Evolutionary conservation across 2,329 filamentous ascomycete species (phyloP), one percentile per base, ranked within the genome.

Genomic region (Cercospora sp.): DNA sequence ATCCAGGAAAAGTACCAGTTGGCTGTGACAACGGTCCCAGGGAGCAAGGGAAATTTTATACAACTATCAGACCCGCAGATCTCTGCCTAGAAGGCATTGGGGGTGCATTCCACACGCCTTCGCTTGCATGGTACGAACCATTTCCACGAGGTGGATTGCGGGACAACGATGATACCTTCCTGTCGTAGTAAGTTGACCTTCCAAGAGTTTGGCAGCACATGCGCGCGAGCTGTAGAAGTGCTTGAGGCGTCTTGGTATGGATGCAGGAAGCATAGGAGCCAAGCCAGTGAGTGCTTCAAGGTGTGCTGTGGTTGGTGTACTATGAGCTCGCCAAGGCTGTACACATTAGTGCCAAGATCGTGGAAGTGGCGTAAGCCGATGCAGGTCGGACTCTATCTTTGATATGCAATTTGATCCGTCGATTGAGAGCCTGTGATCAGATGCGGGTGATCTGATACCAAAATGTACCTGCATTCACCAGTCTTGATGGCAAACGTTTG

Each of bases 121-220:
- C 28, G 51, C 37, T 43, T 63, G 61, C 40, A 58, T 59, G 13
- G 49, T 51, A 32, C 51, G 34, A 63, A 58, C 26, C 53, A 51
- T 60, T 37, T 55, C 61, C 55, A 57, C 24, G 43, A 60, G 57
- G 10, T 28, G 26, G 45, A 63, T 53, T 45, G 30, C 30, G 30
- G 49, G 32, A 16, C 21, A 49, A 51, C 61, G 61, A 65, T 70
- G 63, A 65, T 62, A 70, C 69, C 66, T 70, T 68, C 69, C 69
- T 70, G 66, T 68, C 64, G 49, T 43, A 69, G 68, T 60, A 58
- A 61, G 60, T 37, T 59, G 21, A 3, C 26, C 51, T 57, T 30
- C 67, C 67, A 66, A 69, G 67, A 59, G 53, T 30, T 58, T 66
- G 63, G 53, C 53, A 28, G 32, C 5, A 12, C 24, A 65, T 12